Base-by-base conservation (phyloP, 805 yeast genomes). In the Starmera amethionina region DNA sequence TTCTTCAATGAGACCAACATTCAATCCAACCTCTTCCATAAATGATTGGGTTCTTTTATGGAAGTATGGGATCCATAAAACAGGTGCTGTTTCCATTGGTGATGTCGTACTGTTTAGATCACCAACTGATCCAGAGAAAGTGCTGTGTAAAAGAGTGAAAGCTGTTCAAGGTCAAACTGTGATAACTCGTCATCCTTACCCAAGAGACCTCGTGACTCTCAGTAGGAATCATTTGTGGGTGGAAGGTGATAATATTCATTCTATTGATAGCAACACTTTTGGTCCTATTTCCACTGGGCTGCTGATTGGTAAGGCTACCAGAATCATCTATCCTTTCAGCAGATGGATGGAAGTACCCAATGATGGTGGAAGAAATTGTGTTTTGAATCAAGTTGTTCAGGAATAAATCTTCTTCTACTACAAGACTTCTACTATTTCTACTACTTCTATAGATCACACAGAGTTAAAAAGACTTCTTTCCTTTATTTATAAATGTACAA, bases 181-280 rank as follows among this genome's bases (percentile, higher is more conserved):
- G 0, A 52, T 60, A 7, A 77, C 95, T 2, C 66, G 81, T 41
- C 63, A 69, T 33, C 81, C 79, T 18, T 86, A 85, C 53, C 87
- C 94, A 6, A 71, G 78, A 53, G 64, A 68, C 2, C 61, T 65
- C 35, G 79, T 81, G 5, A 59, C 63, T 30, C 64, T 90, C 2
- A 96, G 96, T 3, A 62, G 82, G 40, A 81, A 78, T 51, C 97
- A 90, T 55, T 50, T 86, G 7, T 90, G 97, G 97, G 88, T 88
- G 0, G 97, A 90, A 58, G 97, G 97, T 7, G 97, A 90, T 58
- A 88, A 86, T 55, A 68, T 68, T 36, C 90, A 82, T 52, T 81
- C 95, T 1, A 65, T 88, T 2, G 97, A 90, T 61, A 79, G 90
- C 39, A 89, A 88, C 58, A 73, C 71, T 8, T 90, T 84, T 63